Evolutionary conservation across 1,139 yeast species (phyloP).

Genomic region (Candida labiduridarum): DNA sequence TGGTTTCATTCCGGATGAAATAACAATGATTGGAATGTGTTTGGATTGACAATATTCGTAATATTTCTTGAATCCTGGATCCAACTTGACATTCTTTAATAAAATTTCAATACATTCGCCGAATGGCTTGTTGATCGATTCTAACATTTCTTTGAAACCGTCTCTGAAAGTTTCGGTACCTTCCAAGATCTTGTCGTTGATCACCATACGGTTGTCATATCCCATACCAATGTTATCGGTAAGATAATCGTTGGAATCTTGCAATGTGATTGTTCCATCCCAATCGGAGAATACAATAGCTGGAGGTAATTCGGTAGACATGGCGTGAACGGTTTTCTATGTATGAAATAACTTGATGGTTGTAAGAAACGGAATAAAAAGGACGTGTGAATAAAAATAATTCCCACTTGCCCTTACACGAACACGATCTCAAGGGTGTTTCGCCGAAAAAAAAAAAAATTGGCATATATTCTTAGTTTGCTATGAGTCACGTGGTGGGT

Average conservation of each 20-base stretch:
- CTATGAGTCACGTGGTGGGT: background rate
- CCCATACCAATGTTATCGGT: slow-evolving; percentile 94
- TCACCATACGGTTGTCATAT: slow-evolving; percentile 57
- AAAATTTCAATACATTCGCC: slow-evolving; percentile 76
- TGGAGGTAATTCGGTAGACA: slow-evolving; percentile 24
- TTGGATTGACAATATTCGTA: slow-evolving; percentile 75
- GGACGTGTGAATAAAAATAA: background rate
- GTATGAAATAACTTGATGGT: background rate
- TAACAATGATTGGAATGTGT: slow-evolving; percentile 76
- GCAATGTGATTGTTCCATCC: slow-evolving; percentile 94
- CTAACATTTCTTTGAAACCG: slow-evolving; percentile 83
- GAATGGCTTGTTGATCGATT: slow-evolving; percentile 73
- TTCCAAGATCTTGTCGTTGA: slow-evolving; percentile 73
- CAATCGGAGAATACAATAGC: slow-evolving; percentile 95
- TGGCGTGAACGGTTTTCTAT: background rate
- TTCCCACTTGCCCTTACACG: background rate
- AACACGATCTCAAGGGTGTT: background rate
- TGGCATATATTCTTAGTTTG: background rate
- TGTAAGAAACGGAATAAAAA: background rate
- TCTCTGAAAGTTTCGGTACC: slow-evolving; percentile 75
- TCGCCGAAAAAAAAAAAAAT: background rate
- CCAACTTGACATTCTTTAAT: slow-evolving; percentile 66
- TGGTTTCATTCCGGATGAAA: slow-evolving; percentile 92
- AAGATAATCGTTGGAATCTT: slow-evolving; percentile 87
- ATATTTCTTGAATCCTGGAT: slow-evolving; percentile 86